Evolutionary conservation across 345 rosid genomes (phyloP), one percentile per base, ranked within the genome.

Genomic region (Rhodamnia rubescens): DNA sequence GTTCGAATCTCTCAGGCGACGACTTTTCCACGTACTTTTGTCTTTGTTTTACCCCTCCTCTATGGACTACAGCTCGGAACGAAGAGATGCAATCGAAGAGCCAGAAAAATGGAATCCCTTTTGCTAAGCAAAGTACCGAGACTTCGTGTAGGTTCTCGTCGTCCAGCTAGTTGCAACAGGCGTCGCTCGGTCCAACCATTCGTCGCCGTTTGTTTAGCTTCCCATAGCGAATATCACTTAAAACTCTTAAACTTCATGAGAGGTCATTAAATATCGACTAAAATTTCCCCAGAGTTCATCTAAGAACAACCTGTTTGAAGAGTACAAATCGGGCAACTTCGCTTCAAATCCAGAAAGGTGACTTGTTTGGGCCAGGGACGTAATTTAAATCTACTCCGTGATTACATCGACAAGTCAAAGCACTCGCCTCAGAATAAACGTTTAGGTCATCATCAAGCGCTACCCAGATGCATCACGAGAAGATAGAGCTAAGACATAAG

Each of bases 1-100:
- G 92, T 92, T 93, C 93, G 93, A 92, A 92, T 92, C 92, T 92
- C 92, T 92, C 91, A 92, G 97, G 94, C 92, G 94, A 89, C 92
- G 94, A 2, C 1, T 5, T 50, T 47, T 15, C 52, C 16, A 1
- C 11, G 5, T 6, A 4, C 26, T 18, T 64, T 69, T 4, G 11
- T 18, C 3, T 18, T 9, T 18, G 47, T 69, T 9, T 18, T 69
- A 6, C 47, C 78, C 26, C 40, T 36, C 40, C 40, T 36, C 40
- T 36, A 36, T 36, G 40, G 40, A 2, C 40, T 36, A 2, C 40
- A 36, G 40, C 40, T 36, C 40, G 3, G 40, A 36, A 36, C 40
- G 40, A 36, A 36, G 40, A 36, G 40, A 36, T 36, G 40, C 3
- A 36, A 36, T 36, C 40, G 40, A 36, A 36, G 40, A 36, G 40